These are phyloP conservation scores for Angomonas desouzai DNA, from an alignment of 208 protist species.

Conservation along the genomic window DNA sequence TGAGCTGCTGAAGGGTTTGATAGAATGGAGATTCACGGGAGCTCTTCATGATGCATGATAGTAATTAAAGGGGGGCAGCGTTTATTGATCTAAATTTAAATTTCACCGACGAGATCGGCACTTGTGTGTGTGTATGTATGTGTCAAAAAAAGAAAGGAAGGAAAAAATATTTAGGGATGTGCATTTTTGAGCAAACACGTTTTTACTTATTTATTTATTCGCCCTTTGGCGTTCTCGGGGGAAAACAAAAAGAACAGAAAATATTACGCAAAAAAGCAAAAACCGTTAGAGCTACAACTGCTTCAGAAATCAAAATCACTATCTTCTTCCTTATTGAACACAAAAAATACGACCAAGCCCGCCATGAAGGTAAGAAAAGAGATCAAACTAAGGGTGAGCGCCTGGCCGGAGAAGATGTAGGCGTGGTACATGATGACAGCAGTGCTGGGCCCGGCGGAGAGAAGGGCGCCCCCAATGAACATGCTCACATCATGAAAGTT, in stretches of 20 bases:
- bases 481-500: conserved; percentile 34
- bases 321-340: conserved; percentile 16
- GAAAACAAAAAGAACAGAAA: conserved; percentile 5
- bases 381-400: conserved; percentile 43
- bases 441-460: conserved; percentile 49
- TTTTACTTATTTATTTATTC: no score
- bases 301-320: conserved; percentile 43
- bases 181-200: no score
- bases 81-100: no score
- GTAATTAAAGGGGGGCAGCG: no score
- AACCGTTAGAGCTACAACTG: neutral
- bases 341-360: neutral
- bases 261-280: neutral
- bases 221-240: no score
- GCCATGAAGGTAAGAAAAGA: conserved; percentile 27
- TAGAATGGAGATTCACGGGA: conserved; percentile 7
- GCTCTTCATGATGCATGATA: conserved; percentile 3
- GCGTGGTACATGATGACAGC: conserved; percentile 62
- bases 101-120: no score
- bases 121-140: neutral
- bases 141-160: neutral
- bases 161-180: no score
- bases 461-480: conserved; percentile 61
- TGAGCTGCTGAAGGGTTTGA: conserved; percentile 16
- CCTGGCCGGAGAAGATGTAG: conserved; percentile 29